phyloP scores from a whole-genome alignment of 2,329 filamentous ascomycete genomes.

The Pyrenochaeta sp. region DNA sequence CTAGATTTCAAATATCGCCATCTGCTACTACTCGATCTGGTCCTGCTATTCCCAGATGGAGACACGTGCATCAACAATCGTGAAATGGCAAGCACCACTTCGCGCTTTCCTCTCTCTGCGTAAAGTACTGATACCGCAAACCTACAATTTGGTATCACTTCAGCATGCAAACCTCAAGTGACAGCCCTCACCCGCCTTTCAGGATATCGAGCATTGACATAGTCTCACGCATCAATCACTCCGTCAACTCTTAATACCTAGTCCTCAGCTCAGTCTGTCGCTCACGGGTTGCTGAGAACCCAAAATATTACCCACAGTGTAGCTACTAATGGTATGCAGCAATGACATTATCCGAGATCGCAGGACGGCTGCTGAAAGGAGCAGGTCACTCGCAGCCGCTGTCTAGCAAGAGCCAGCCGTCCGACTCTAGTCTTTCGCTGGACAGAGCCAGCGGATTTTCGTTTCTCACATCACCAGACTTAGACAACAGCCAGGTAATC shows the following conservation, averaged over 20 bases:
- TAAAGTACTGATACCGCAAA: neutral
- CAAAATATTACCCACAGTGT: conserved; percentile 11
- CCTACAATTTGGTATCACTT: conserved; percentile 8
- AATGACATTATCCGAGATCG: conserved; percentile 40
- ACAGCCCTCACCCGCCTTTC: conserved; percentile 32
- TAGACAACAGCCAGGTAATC: conserved; percentile 16
- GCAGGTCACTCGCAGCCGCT: conserved; percentile 41
- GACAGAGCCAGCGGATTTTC: conserved; percentile 23
- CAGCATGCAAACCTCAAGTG: conserved; percentile 33
- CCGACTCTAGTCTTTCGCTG: conserved; percentile 22
- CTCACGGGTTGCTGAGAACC: conserved; percentile 21
- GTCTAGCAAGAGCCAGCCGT: conserved; percentile 26
- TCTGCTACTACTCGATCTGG: neutral
- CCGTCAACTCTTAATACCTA: conserved; percentile 40
- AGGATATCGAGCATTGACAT: conserved; percentile 50
- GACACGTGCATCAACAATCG: neutral
- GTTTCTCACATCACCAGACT: conserved; percentile 15
- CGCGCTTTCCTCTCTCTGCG: conserved; percentile 14
- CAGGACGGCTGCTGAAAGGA: conserved; percentile 45
- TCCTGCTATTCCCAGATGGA: neutral
- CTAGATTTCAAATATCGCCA: too few species aligned
- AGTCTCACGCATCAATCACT: conserved; percentile 48
- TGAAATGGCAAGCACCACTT: conserved; percentile 11
- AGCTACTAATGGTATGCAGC: conserved; percentile 35
- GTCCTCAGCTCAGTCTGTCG: conserved; percentile 34